phyloP scores from a whole-genome alignment of 169 alveolate species.

The Eimeria maxima region DNA sequence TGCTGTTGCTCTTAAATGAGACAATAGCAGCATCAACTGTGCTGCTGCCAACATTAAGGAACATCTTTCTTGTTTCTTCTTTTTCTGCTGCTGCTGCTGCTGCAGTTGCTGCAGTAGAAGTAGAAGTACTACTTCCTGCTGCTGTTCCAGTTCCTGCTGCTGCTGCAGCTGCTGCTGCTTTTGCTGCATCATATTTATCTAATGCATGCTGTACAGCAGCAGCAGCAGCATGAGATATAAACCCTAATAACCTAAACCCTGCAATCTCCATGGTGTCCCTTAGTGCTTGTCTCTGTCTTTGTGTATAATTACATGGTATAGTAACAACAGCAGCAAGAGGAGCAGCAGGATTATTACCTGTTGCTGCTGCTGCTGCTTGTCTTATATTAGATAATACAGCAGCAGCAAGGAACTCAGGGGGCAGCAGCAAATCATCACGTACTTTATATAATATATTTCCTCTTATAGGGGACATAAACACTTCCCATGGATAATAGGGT shows the following conservation, averaged over 20 bases:
- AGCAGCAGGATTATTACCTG: not conserved
- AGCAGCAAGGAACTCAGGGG: slow-evolving; percentile 72
- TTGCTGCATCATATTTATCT: slow-evolving; percentile 52
- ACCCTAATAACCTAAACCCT: slow-evolving; percentile 59
- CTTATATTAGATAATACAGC: slow-evolving; percentile 21
- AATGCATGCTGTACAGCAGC: slow-evolving; percentile 84
- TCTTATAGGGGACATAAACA: not conserved
- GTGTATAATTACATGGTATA: slow-evolving; percentile 79
- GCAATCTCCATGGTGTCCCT: slow-evolving; percentile 83
- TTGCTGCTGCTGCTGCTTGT: slow-evolving; percentile 57
- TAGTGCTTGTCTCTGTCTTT: slow-evolving; percentile 82
- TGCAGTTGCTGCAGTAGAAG: slow-evolving; percentile 44
- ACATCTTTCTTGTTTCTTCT: not conserved
- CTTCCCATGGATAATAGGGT: not conserved
- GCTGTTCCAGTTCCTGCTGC: not conserved
- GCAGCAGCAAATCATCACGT: slow-evolving; percentile 20
- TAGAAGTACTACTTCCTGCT: no score
- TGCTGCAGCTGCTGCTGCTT: slow-evolving; percentile 54
- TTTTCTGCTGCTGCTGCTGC: not conserved
- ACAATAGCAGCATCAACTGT: slow-evolving; percentile 52
- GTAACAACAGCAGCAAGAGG: slow-evolving; percentile 69
- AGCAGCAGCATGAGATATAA: slow-evolving; percentile 73
- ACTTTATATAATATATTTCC: not conserved
- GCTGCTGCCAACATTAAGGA: slow-evolving; percentile 74
- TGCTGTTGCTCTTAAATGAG: not conserved